Conservation (phyloP, 1,139 yeast species). For the Blastobotrys serpentis region DNA sequence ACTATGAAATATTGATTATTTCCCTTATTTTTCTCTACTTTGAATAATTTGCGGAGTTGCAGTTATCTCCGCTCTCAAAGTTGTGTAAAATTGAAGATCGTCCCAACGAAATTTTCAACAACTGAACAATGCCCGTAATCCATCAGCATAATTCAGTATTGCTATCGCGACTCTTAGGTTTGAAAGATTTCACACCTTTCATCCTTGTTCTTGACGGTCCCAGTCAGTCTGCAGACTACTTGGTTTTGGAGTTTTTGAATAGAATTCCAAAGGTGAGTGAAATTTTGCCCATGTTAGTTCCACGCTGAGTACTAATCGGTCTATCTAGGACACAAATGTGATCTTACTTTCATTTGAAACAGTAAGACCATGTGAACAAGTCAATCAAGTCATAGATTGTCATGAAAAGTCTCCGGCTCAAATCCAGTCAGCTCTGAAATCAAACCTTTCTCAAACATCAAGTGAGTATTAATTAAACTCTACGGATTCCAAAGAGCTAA, state of each 20-base stretch:
- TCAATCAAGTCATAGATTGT: constrained; percentile 13
- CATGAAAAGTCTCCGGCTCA: constrained; percentile 9
- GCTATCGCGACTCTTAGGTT: constrained; percentile 52
- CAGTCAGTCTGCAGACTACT: constrained; percentile 58
- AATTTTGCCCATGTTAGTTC: no score
- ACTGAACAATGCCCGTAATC: constrained; percentile 22
- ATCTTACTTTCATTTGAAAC: constrained; percentile 23
- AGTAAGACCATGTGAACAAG: constrained; percentile 7
- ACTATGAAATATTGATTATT: no score
- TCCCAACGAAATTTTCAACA: constrained; percentile 2
- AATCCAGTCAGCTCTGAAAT: constrained; percentile 12
- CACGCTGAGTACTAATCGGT: no score
- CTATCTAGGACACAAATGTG: constrained; percentile 18
- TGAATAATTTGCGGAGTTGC: neutral
- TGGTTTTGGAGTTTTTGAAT: constrained; percentile 58
- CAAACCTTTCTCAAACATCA: neutral
- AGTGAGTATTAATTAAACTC: no score
- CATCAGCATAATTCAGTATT: constrained; percentile 37
- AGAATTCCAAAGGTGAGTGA: constrained; percentile 33
- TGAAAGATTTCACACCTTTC: constrained; percentile 74
- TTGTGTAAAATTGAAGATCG: neutral
- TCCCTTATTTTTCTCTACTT: no score
- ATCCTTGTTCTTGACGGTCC: constrained; percentile 67
- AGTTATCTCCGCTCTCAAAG: neutral
- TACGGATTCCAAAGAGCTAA: no score